Base-by-base conservation (phyloP, 129 eudicot species). In the Mikania micrantha region DNA sequence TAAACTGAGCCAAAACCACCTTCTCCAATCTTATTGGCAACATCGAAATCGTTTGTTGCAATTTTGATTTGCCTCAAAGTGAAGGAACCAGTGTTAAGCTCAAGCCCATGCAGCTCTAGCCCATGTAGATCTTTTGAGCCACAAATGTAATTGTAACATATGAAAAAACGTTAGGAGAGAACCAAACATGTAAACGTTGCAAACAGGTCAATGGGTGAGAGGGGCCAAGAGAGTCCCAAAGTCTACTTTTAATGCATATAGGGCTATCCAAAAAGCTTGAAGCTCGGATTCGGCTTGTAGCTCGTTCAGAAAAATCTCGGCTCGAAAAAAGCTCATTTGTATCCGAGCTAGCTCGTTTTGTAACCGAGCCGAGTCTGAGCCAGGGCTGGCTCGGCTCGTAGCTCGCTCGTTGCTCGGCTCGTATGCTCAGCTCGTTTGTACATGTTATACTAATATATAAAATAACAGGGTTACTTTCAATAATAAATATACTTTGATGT, bases 1-100 rank as follows among this genome's bases (percentile, higher is more conserved):
- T 75, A 88, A 7, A 88, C 96, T 16, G 88, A 70, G 32, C 96
- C 96, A 80, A 88, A 88, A 77, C 96, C 96, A 82, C 96, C 96
- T 83, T 88, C 96, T 53, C 96, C 96, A 21, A 88, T 78, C 72
- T 88, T 88, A 62, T 85, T 88, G 53, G 87, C 66, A 42, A 53
- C 76, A 77, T 80, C 81, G 15, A 88, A 88, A 62, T 88, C 75
- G 45, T 83, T 78, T 8, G 96, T 88, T 22, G 96, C 89, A 34
- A 82, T 80, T 71, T 78, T 88, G 12, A 88, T 80, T 80, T 88
- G 96, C 74, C 72, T 73, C 59, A 85, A 81, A 5, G 95, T 77
- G 62, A 82, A 88, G 4, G 91, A 80, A 17, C 88, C 83, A 53
- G 88, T 83, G 11, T 78, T 78, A 20, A 78, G 76, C 64, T 81